Evolutionary conservation across 495 filamentous ascomycete genomes (phyloP), one percentile per base, ranked within the genome.

Genomic region (Neurospora sp.): DNA sequence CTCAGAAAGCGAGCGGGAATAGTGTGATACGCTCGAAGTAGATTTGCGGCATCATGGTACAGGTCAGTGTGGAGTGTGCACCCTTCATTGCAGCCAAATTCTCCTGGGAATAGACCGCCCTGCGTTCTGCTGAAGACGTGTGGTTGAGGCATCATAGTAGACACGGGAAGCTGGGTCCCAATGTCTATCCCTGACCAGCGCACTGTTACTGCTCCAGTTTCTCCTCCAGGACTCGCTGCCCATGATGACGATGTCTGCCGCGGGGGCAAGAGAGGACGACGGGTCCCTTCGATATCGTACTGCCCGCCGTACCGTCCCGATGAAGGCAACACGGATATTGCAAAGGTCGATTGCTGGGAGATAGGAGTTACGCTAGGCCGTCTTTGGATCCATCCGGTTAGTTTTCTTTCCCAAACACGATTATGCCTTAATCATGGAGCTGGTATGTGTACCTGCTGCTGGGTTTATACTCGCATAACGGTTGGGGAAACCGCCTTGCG

Each of bases 401-500:
- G 70, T 70, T 40, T 39, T 68, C 31, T 42, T 41, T 5, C 71
- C 22, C 53, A 31, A 8, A 31, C 7, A 65, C 27, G 6, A 65
- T 59, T 22, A 59, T 65, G 27, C 5, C 27, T 31, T 9, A 9
- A 16, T 18, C 27, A 16, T 37, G 53, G 53, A 31, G 53, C 27
- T 61, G 53, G 27, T 61, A 65, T 31, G 27, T 65, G 20, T 70
- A 80, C 81, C 78, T 82, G 75, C 59, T 78, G 59, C 53, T 76
- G 4, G 73, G 69, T 68, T 74, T 79, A 73, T 83, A 83, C 74
- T 83, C 81, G 75, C 82, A 83, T 3, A 72, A 44, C 4, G 82
- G 82, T 68, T 78, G 82, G 1, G 82, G 82, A 59, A 82, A 83
- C 35, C 82, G 72, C 40, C 82, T 76, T 22, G 77, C 78, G 44